phyloP scores from a whole-genome alignment of 345 rosid genomes.

The Toxicodendron radicans region DNA sequence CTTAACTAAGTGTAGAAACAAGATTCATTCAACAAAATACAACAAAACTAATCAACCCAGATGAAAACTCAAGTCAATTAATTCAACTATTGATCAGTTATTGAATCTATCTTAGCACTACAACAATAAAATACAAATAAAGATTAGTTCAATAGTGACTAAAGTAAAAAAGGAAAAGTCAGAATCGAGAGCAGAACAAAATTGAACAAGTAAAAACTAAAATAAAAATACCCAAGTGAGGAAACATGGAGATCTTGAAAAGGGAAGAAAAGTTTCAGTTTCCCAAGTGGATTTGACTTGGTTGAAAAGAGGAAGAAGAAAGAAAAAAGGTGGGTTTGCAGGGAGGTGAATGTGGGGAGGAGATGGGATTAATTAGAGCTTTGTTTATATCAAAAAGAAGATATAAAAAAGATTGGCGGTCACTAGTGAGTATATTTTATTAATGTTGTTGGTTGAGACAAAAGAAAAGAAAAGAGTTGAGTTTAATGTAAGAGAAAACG shows the following conservation, averaged over 20 bases:
- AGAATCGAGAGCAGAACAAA: background rate
- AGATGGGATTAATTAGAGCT: background rate
- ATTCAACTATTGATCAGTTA: background rate
- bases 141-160: background rate
- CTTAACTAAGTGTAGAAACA: background rate
- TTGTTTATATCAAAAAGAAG: background rate
- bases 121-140: background rate
- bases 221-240: constrained; percentile 19
- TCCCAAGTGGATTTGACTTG: background rate
- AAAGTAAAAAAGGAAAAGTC: background rate
- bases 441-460: background rate
- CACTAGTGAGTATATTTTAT: background rate
- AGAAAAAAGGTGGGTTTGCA: background rate
- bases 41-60: constrained; percentile 4
- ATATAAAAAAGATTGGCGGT: background rate
- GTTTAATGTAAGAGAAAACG: background rate
- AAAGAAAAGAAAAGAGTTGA: background rate
- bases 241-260: constrained; percentile 16
- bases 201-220: background rate
- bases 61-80: constrained; percentile 19
- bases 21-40: constrained; percentile 14
- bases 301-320: background rate
- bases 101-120: background rate
- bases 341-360: background rate
- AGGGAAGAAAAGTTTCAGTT: background rate